Evolutionary conservation across 1,284 basidiomycete genomes (phyloP).

Genomic region (Ganoderma leucocontextum): DNA sequence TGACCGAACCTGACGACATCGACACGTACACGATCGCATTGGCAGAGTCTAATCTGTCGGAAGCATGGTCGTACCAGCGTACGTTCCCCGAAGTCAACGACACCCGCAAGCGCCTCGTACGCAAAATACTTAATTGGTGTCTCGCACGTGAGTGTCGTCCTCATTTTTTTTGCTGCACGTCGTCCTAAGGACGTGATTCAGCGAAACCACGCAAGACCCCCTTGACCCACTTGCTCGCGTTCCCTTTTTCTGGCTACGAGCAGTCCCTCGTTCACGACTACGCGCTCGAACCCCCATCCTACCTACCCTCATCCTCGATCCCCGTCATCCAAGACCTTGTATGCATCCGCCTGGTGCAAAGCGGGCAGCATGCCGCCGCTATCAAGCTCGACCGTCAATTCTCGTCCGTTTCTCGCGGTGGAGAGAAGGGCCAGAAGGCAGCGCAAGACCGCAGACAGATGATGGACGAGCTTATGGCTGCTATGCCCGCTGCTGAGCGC

Average conservation of each 20-base stretch:
- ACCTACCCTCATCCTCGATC: slow-evolving; percentile 56
- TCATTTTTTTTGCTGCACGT: slow-evolving; percentile 12
- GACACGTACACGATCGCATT: slow-evolving; percentile 72
- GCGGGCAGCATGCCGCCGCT: slow-evolving; percentile 75
- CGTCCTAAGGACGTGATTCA: slow-evolving; percentile 37
- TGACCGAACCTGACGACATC: slow-evolving; percentile 72
- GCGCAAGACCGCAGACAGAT: slow-evolving; percentile 67
- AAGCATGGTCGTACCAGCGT: slow-evolving; percentile 78
- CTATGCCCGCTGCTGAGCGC: slow-evolving; percentile 67
- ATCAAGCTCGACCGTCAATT: slow-evolving; percentile 80
- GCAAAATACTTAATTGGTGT: slow-evolving; percentile 71
- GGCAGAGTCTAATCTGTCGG: slow-evolving; percentile 65
- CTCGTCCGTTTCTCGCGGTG: slow-evolving; percentile 42
- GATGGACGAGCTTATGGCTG: slow-evolving; percentile 70
- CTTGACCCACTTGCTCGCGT: slow-evolving; percentile 65
- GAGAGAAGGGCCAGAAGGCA: slow-evolving; percentile 36
- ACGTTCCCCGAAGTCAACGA: slow-evolving; percentile 66
- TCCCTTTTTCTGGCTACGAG: slow-evolving; percentile 72
- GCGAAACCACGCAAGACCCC: slow-evolving; percentile 65
- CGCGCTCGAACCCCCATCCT: slow-evolving; percentile 62
- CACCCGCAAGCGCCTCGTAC: slow-evolving; percentile 61
- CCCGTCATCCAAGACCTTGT: slow-evolving; percentile 82
- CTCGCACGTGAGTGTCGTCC: slow-evolving; percentile 64
- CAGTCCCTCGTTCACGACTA: slow-evolving; percentile 62
- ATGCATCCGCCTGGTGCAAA: slow-evolving; percentile 80